Base-by-base conservation (phyloP, 2,329 filamentous ascomycete genomes). In the Tolypocladium nubicola region DNA sequence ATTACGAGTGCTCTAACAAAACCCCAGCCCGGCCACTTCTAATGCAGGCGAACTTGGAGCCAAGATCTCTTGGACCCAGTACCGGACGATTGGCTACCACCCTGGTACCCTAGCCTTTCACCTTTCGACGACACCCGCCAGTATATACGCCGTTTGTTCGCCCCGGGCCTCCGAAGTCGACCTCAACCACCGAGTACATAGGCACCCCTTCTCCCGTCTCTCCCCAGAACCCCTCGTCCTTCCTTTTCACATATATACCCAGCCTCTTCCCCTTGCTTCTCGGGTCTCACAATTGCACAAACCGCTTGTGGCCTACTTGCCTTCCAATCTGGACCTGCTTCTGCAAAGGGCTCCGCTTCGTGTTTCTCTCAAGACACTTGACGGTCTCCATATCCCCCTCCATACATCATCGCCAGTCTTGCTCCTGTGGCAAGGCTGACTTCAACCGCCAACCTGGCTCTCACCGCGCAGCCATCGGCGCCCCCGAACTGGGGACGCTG, bases 401-500 rank as follows among this genome's bases (percentile, higher is more conserved):
- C 52, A 21, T 16, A 33, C 19, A 13, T 21, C 26, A 21, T 52
- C 19, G 57, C 63, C 60, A 55, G 62, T 67, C 64, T 67, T 66
- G 63, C 63, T 61, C 47, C 53, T 11, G 56, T 26, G 53, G 63
- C 63, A 62, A 63, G 66, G 57, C 66, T 64, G 61, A 63, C 58
- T 45, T 59, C 33, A 55, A 58, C 41, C 57, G 57, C 49, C 62
- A 65, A 61, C 58, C 73, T 83, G 78, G 76, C 77, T 63, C 73
- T 80, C 64, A 73, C 76, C 57, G 70, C 75, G 66, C 74, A 78
- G 65, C 67, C 75, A 57, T 69, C 75, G 59, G 71, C 71, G 52
- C 65, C 73, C 61, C 71, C 75, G 56, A 73, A 70, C 70, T 85
- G 82, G 83, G 77, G 74, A 64, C 79, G 79, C 63, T 83, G 80